Conservation (phyloP, 2,329 filamentous ascomycete genomes). For the Canariomyces notabilis region DNA sequence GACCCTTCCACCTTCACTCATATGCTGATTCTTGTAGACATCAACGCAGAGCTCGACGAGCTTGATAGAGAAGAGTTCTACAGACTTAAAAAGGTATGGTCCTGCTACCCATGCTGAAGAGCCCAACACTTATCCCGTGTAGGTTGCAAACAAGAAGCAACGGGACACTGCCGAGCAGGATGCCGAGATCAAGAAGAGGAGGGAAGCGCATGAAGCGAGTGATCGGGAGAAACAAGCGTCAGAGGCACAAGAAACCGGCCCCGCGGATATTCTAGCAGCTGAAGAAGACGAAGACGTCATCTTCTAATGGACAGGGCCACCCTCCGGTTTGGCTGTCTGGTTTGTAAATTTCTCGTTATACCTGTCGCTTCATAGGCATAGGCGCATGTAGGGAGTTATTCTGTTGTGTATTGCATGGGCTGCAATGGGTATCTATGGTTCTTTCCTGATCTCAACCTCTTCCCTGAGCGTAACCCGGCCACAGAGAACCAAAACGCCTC, state of each 20-base stretch:
- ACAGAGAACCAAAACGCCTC: conserved; percentile 4
- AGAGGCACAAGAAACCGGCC: conserved; percentile 38
- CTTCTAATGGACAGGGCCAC: conserved; percentile 49
- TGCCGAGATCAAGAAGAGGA: conserved; percentile 70
- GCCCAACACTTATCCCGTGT: not conserved
- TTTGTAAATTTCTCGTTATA: conserved; percentile 13
- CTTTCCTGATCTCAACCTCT: not conserved
- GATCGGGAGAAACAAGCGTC: conserved; percentile 36
- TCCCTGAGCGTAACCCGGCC: not conserved
- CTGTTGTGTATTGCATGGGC: conserved; percentile 14
- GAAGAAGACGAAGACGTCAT: conserved; percentile 82
- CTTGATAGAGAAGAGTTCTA: conserved; percentile 98
- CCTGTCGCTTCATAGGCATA: conserved; percentile 12
- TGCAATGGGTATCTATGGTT: conserved; percentile 23
- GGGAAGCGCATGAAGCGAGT: conserved; percentile 43
- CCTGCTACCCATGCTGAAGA: not conserved
- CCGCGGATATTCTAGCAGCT: conserved; percentile 65
- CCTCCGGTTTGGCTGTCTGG: not conserved
- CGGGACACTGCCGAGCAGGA: conserved; percentile 67
- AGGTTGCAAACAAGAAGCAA: conserved; percentile 78
- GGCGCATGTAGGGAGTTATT: conserved; percentile 20
- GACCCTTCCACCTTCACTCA: not conserved
- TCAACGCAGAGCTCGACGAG: conserved; percentile 97
- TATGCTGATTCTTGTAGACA: conserved; percentile 49
- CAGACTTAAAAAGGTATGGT: conserved; percentile 72